Base-by-base conservation (phyloP, 2,329 filamentous ascomycete species). In the Nemania abortiva region DNA sequence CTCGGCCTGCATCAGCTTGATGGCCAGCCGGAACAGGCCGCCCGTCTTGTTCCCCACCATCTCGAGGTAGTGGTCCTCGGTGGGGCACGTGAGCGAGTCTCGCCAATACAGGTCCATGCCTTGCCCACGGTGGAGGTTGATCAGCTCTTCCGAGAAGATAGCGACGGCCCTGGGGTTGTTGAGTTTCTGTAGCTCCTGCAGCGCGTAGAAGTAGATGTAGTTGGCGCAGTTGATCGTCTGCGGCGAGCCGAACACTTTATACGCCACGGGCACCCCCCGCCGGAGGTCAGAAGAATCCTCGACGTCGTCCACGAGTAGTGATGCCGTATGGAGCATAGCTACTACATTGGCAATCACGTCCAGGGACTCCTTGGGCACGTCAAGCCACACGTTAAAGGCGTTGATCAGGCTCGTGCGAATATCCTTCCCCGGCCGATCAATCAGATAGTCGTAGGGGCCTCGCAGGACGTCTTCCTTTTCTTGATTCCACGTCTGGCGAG, bases 41-140 rank as follows among this genome's bases (percentile, higher is more conserved):
- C 93, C 94, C 0, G 94, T 97, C 83, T 97, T 97, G 82, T 97
- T 95, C 75, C 89, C 89, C 11, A 97, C 93, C 94, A 97, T 97
- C 79, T 97, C 92, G n/a, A 97, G 87, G 81, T 97, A 97, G 81
- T 97, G 93, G 73, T 94, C 92, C 81, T 96, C 93, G 58, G 88
- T 92, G 15, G 93, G 93, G 80, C 92, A 95, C 22, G 91, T 95
- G 68, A 96, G 84, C 29, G 90, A 93, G 81, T 96, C 93, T 66
- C 93, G 88, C 94, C 94, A 97, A 83, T 92, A 96, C 45, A 97
- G 86, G 75, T 97, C 94, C 92, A 97, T 95, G 72, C 94, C 93
- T 81, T 97, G 94, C 22, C 94, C 94, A 34, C 93, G 86, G 80
- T 97, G 93, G 58, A 97, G 88, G 79, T 96, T 94, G 71, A 95